Percentiles rank a stretch among this genome's conserved stretches.
Conservation (phyloP, 164 flowering plant genomes). For the Tetracentron sinense region DNA sequence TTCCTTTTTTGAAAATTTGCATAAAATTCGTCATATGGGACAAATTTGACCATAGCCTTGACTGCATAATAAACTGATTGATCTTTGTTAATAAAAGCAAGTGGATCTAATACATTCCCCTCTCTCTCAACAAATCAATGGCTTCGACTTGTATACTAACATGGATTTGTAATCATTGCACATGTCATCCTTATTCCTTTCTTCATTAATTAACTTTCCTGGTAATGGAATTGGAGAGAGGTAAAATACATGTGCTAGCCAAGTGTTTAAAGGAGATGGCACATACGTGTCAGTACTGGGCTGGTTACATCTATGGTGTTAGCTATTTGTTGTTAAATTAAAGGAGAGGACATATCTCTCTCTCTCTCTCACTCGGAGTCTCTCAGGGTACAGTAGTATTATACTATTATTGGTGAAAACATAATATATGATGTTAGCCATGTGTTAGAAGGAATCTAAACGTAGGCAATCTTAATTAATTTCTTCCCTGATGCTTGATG, state of each 20-base stretch:
- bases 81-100: no score
- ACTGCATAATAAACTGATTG: no score
- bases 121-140: constrained; percentile 21
- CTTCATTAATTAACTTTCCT: not conserved
- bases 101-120: no score
- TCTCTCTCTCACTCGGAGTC: no score
- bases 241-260: no score
- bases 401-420: not conserved
- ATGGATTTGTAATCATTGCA: constrained; percentile 29
- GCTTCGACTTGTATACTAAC: constrained; percentile 10
- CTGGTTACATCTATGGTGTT: no score
- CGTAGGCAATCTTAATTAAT: constrained; percentile 15
- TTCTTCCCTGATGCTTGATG: constrained; percentile 14
- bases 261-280: no score
- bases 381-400: no score
- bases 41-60: no score
- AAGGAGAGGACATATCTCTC: not conserved
- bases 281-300: no score
- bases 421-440: constrained; percentile 21
- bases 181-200: constrained; percentile 18
- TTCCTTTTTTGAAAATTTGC: no score
- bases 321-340: not conserved
- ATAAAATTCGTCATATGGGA: no score
- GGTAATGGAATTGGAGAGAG: not conserved
- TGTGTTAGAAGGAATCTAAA: constrained; percentile 33